phyloP scores from a whole-genome alignment of 2,329 filamentous ascomycete genomes.

The Didymella pinodella region DNA sequence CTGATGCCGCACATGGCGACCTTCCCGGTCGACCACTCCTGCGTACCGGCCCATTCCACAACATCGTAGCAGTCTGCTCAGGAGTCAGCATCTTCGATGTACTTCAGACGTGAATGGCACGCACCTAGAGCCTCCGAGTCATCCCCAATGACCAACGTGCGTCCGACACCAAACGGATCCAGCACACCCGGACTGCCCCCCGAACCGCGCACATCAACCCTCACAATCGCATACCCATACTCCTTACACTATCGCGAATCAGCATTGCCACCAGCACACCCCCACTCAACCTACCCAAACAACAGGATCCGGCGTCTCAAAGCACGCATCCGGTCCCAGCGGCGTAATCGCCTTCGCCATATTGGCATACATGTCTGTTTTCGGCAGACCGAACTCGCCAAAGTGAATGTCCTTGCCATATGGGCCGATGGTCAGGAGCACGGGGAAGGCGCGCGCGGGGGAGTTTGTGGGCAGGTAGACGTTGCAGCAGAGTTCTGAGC shows the following conservation, averaged over 20 bases:
- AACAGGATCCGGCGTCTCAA: not conserved
- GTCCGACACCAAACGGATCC: not conserved
- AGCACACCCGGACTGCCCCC: not conserved
- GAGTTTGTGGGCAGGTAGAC: not conserved
- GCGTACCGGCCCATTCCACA: not conserved
- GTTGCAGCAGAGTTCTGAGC: not conserved
- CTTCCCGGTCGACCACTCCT: not conserved
- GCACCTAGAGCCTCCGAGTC: not conserved
- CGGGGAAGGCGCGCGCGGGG: not conserved
- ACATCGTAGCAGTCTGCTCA: not conserved
- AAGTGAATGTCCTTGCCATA: not conserved
- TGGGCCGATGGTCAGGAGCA: not conserved
- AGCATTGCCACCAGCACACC: not conserved
- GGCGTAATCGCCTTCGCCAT: not conserved
- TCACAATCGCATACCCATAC: not conserved
- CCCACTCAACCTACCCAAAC: not conserved
- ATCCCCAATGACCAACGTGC: not conserved
- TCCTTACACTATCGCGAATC: not conserved
- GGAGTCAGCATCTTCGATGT: not conserved
- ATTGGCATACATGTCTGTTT: not conserved
- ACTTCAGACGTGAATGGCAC: not conserved
- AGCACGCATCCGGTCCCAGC: not conserved
- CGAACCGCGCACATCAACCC: not conserved
- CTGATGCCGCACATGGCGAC: constrained; percentile 1
- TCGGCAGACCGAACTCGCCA: not conserved